Base-by-base conservation (phyloP, 2,329 filamentous ascomycete genomes). In the Diplocarpon mali region DNA sequence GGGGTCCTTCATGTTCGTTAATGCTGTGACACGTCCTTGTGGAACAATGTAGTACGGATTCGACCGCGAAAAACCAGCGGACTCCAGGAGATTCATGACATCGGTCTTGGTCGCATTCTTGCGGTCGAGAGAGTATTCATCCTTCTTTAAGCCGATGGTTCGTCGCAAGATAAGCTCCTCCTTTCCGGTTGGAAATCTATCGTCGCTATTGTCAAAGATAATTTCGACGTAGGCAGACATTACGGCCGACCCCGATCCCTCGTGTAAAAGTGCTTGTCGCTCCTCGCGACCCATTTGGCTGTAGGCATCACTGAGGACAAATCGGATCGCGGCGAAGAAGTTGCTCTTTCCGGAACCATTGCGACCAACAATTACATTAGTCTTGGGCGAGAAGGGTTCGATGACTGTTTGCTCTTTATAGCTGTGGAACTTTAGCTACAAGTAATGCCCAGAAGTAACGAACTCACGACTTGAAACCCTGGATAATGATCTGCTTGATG, bases 221-320 rank as follows among this genome's bases (percentile, higher is more conserved):
- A 98, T 86, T 67, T 98, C 92, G 48, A 98, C 93, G 59, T 96
- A 98, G n/a, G 92, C 93, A 38, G 89, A 95, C 86, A 95, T 95
- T 59, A 98, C 90, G 13, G 92, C 92, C 3, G 90, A 95, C 30
- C 92, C 93, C 3, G 92, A 94, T 34, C 93, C 93, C 72, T 98
- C 93, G 64, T 98, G 92, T n/a, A 98, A 76, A 30, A 98, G 76
- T 27, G 86, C 88, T 66, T 94, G 88, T 49, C 92, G 86, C 71
- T 98, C 90, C 64, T 98, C 92, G 57, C 90, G 84, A 53, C 84
- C 86, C 78, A 98, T 86, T 64, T 93, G 85, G 36, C 85, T 93
- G 67, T 98, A 98, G 53, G 88, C 87, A 78, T 98, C 92, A 67
- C 89, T 92, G 51, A 98, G 81, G 37, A 96, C 93, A 68, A 98